These are phyloP conservation scores for Tubosaeta brunneosetosa DNA, from an alignment of 768 basidiomycete genomes.

Conservation along the genomic window DNA sequence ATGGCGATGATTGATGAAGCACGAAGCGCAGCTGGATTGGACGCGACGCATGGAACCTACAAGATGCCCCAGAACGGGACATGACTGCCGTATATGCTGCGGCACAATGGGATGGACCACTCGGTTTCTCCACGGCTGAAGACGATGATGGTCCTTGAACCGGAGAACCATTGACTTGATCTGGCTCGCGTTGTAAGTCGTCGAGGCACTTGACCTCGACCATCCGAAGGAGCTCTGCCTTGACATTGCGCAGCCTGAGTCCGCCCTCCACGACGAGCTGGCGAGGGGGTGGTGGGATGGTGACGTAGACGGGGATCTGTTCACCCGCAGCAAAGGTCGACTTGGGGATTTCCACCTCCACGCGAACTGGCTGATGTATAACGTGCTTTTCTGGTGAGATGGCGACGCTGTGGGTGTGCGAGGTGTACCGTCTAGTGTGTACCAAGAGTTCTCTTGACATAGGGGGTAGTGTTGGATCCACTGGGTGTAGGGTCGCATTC, in stretches of 20 bases:
- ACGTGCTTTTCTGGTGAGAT: conserved; percentile 55
- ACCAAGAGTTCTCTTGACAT: conserved; percentile 58
- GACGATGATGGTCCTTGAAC: conserved; percentile 31
- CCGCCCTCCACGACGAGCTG: conserved; percentile 67
- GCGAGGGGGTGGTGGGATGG: conserved; percentile 68
- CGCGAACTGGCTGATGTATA: conserved; percentile 58
- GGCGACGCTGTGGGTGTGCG: conserved; percentile 54
- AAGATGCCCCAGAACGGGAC: conserved; percentile 85
- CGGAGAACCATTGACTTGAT: conserved; percentile 12
- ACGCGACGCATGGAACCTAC: conserved; percentile 77
- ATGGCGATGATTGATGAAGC: conserved; percentile 58
- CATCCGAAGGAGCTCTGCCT: conserved; percentile 68
- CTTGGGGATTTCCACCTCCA: conserved; percentile 69
- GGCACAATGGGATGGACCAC: conserved; percentile 34
- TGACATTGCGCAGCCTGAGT: conserved; percentile 73
- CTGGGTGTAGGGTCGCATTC: conserved; percentile 59
- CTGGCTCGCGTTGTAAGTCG: conserved; percentile 26
- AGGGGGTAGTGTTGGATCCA: conserved; percentile 33
- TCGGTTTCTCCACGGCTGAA: conserved; percentile 25
- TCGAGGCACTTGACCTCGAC: conserved; percentile 53
- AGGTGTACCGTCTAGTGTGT: conserved; percentile 70
- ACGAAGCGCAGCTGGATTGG: conserved; percentile 77
- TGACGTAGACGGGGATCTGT: conserved; percentile 72
- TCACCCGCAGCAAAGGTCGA: conserved; percentile 70
- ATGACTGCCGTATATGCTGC: conserved; percentile 53